Percentiles rank a stretch among this genome's conserved stretches.
These are phyloP conservation scores for Phyllosticta citriasiana DNA, from an alignment of 2,329 filamentous ascomycete genomes.

Conservation along the genomic window DNA sequence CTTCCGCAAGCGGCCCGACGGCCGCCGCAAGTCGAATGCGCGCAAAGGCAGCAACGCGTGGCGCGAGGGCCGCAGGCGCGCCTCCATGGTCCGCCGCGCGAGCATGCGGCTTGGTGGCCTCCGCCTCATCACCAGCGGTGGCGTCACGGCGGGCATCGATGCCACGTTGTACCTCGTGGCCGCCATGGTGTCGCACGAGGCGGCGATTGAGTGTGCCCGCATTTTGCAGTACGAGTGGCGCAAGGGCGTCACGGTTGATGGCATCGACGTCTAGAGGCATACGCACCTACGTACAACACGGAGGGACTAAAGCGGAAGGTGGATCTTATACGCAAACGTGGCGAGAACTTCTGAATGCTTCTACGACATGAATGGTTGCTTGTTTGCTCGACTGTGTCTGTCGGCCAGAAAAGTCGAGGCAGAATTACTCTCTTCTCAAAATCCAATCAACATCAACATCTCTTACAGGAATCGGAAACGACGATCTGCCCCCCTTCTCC, in stretches of 20 bases:
- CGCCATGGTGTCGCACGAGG: conserved; percentile 67
- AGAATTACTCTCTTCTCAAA: no score
- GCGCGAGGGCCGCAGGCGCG: conserved; percentile 63
- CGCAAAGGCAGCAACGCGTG: conserved; percentile 77
- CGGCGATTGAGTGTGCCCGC: conserved; percentile 64
- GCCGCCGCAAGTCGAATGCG: conserved; percentile 36
- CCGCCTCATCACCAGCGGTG: conserved; percentile 70
- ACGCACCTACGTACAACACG: not conserved
- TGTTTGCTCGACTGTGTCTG: no score
- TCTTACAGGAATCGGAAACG: no score
- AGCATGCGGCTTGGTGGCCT: conserved; percentile 60
- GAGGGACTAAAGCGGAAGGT: not conserved
- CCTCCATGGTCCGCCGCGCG: conserved; percentile 69
- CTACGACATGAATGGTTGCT: no score
- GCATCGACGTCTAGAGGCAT: conserved; percentile 60
- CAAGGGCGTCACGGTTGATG: conserved; percentile 76
- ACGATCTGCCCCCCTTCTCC: no score
- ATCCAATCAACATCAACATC: no score
- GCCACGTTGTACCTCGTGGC: conserved; percentile 77
- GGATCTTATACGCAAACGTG: no score
- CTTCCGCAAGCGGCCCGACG: conserved; percentile 56
- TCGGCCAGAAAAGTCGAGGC: no score
- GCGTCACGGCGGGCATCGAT: conserved; percentile 71
- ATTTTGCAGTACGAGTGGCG: conserved; percentile 75
- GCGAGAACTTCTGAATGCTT: no score